Evolutionary conservation across 2,329 filamentous ascomycete genomes (phyloP), one percentile per base, ranked within the genome.

Genomic region (Pezicula radicicola): DNA sequence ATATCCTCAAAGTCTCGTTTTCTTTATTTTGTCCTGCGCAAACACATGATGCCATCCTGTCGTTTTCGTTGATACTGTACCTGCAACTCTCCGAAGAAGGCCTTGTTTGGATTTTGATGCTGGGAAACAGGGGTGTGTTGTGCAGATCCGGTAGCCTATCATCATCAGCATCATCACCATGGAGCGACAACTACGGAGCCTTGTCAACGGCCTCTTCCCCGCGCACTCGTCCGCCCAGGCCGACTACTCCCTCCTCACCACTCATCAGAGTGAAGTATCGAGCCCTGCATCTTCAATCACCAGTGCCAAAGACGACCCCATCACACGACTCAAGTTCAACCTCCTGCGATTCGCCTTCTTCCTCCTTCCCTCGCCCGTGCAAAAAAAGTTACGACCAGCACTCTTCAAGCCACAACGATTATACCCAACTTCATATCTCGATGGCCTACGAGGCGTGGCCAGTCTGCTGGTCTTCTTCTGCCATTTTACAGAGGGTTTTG

Each of bases 381-480:
- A 63, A 48, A 48, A 48, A 48, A 55, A 56, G 27, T 49, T 63
- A 19, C 56, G 60, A 39, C 60, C 59, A 6, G 48, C 37, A 45
- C 49, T 28, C 12, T 46, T 40, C 49, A 51, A 47, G 21, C 43
- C 41, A 4, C 41, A 45, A 18, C 46, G 46, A 19, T 25, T 48
- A 13, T 70, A 55, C 55, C 64, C 69, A 36, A 75, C 72, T 0
- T 70, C 72, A 3, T 75, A 73, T 54, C 68, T 75, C 46, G 72
- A 75, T 58, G 72, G 74, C 37, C 63, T 76, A 40, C 72, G 73
- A 19, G 74, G 73, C 37, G 60, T 76, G 36, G 73, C 73, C 15
- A 69, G 72, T 16, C 56, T 75, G 41, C 53, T 75, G 35, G 73
- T 76, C 55, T 75, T 72, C 57, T 56, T 72, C 59, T 74, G 69